A percentile compares a stretch with the other conserved stretches of the same genome.
Evolutionary conservation across 2,329 filamentous ascomycete genomes (phyloP).

Genomic region (Hypoxylon sp.): DNA sequence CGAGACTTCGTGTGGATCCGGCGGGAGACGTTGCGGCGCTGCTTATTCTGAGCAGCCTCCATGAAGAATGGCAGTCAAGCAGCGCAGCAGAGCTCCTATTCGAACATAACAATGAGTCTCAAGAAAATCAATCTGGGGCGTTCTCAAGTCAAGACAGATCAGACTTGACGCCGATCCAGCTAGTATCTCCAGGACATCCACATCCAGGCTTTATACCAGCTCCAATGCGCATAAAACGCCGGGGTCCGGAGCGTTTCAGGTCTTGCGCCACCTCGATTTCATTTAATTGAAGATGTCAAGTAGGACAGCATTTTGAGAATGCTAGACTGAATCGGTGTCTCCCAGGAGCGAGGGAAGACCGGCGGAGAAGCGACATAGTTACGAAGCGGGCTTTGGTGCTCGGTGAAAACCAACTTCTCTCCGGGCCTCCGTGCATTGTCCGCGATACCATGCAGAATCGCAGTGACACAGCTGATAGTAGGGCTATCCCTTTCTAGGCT

Average conservation of each 20-base stretch:
- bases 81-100: neutral
- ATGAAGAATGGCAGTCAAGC: constrained; percentile 1
- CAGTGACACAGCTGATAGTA: constrained; percentile 11
- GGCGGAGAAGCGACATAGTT: neutral
- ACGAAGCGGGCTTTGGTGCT: neutral
- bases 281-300: neutral
- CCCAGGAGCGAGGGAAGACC: neutral
- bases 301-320: neutral
- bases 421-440: neutral
- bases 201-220: neutral
- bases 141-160: neutral
- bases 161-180: neutral
- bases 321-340: neutral
- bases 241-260: neutral
- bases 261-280: neutral
- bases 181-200: too few relatives aligned
- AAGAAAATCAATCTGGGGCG: neutral
- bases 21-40: constrained; percentile 34
- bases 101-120: neutral
- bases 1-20: constrained; percentile 41
- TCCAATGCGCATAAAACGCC: neutral
- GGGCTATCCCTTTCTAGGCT: constrained; percentile 5
- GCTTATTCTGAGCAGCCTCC: constrained; percentile 5
- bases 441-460: neutral
- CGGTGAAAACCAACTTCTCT: neutral